Base-by-base conservation (phyloP, 768 basidiomycete species). In the Boletus fagicola region DNA sequence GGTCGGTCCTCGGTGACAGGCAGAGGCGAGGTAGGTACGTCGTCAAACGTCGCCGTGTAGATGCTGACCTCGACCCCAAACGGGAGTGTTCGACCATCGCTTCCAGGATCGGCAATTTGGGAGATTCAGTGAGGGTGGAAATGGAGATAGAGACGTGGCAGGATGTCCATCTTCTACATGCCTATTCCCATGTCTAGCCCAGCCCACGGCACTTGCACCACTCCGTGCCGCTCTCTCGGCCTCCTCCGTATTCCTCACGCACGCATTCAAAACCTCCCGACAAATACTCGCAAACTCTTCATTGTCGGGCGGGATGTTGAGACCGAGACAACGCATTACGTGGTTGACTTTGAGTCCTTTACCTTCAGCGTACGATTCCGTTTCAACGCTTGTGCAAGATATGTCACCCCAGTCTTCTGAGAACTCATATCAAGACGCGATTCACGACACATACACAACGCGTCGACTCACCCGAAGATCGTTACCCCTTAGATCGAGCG, bases 311-410 rank as follows among this genome's bases (percentile, higher is more conserved):
- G 94, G 94, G 28, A 99, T 92, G 64, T 92, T 90, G 45, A 98
- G 69, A 74, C 98, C 97, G 53, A 99, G 76, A 68, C 97, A 99
- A 5, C 97, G 82, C 80, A 98, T 88, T 10, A 85, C 81, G 53
- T 83, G 80, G 67, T 98, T 98, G 11, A 80, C 83, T 68, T 91
- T 91, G 49, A 99, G 74, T 0, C 94, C 92, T 3, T 85, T 87
- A 53, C 87, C 73, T 96, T 97, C 44, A 98, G 77, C 4, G 96
- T 98, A 44, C 94, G 79, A 72, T 99, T 98, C 38, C 96, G 87
- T 69, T 98, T 98, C 60, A 98, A 77, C 0, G 98, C 96, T 73
- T 98, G 95, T 0, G 94, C 88, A 48, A 98, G 83, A 67, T 97
- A 98, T 0, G 83, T 84, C 36, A 98, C 87, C 0, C 96, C 95